Evolutionary conservation across 306 rosid species (phyloP).

Genomic region (Casuarina glauca): DNA sequence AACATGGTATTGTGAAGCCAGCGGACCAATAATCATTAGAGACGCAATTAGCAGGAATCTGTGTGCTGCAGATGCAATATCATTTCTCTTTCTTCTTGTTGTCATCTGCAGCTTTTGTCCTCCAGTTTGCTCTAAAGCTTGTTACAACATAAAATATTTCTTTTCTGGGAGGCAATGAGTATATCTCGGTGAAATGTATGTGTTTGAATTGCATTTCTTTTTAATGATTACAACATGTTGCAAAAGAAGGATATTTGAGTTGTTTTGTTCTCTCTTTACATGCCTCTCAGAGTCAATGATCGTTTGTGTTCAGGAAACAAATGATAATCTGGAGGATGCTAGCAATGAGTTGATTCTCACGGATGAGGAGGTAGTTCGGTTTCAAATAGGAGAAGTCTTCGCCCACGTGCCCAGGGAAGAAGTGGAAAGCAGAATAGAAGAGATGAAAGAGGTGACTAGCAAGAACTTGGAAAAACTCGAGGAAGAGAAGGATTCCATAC

Average conservation of each 20-base stretch:
- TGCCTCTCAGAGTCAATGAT: not conserved
- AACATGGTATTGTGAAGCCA: not conserved
- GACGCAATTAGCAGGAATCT: not conserved
- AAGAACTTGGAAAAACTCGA: conserved; percentile 68
- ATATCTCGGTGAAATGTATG: not conserved
- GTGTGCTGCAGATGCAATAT: not conserved
- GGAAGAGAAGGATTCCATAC: conserved; percentile 66
- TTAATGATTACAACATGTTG: not conserved
- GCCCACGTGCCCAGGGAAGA: conserved; percentile 87
- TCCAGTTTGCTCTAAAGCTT: not conserved
- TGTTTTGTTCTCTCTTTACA: not conserved
- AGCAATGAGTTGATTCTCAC: conserved; percentile 87
- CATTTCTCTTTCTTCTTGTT: not conserved
- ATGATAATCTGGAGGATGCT: conserved; percentile 89
- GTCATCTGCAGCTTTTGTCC: not conserved
- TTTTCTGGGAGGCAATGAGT: not conserved
- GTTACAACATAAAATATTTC: not conserved
- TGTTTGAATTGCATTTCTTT: not conserved
- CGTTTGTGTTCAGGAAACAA: conserved; percentile 54
- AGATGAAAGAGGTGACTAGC: conserved; percentile 65
- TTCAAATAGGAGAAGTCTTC: conserved; percentile 90
- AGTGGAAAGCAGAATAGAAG: conserved; percentile 80
- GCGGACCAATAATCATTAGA: not conserved
- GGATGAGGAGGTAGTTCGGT: conserved; percentile 83
- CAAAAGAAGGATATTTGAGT: not conserved